Conservation (phyloP, 768 basidiomycete species). For the Xerocomellus chrysenteron region DNA sequence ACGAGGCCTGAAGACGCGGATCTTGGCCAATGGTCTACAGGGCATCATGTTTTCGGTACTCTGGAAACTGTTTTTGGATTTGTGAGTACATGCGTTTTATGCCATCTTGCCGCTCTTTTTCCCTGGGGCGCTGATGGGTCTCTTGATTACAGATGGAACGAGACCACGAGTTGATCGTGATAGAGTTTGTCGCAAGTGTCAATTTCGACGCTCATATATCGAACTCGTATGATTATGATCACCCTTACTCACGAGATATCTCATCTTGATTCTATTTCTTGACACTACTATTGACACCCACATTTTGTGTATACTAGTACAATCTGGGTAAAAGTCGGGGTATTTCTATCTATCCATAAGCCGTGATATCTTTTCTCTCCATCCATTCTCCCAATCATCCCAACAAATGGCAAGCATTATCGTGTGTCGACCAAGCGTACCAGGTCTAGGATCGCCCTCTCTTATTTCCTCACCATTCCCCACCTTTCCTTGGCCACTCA, state of each 20-base stretch:
- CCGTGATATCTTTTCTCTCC: constrained; percentile 1
- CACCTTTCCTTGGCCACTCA: constrained; percentile 35
- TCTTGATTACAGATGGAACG: constrained; percentile 32
- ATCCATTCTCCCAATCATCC: constrained; percentile 34
- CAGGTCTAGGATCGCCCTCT: constrained; percentile 25
- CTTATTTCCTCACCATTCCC: constrained; percentile 36
- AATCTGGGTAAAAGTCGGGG: neutral
- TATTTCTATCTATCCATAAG: constrained; percentile 9
- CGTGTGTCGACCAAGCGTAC: constrained; percentile 37
- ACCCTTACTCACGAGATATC: neutral
- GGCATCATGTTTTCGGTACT: constrained; percentile 88
- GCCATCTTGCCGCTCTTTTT: neutral
- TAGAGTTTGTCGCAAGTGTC: neutral
- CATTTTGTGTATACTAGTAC: neutral
- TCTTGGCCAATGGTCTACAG: constrained; percentile 88
- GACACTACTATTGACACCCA: neutral
- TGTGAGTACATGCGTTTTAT: constrained; percentile 51
- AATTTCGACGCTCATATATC: neutral
- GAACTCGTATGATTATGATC: neutral
- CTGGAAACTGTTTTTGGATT: constrained; percentile 87
- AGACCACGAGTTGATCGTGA: constrained; percentile 23
- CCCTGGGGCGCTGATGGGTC: neutral
- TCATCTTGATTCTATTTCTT: neutral
- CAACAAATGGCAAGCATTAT: constrained; percentile 41
- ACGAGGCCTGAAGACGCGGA: constrained; percentile 85